Conservation (phyloP, 1,284 basidiomycete genomes). For the Pulchroboletus neoregius region DNA sequence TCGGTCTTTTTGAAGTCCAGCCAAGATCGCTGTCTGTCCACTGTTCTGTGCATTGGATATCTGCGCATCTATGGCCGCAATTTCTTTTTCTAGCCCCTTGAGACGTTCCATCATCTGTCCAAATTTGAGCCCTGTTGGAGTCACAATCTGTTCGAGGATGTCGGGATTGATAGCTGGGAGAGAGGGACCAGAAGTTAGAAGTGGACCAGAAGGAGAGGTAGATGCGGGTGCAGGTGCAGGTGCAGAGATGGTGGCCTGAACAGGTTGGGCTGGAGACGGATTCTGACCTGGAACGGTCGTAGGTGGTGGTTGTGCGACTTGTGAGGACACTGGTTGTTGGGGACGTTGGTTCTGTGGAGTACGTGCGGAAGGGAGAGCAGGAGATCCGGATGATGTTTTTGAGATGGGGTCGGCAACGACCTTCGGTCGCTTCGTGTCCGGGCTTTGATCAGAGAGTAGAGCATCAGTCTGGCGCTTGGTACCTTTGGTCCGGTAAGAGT, state of each 20-base stretch:
- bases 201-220: conserved; percentile 11
- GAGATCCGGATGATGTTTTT: conserved; percentile 25
- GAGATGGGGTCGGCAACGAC: conserved; percentile 20
- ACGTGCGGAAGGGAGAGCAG: conserved; percentile 23
- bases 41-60: conserved; percentile 14
- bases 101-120: conserved; percentile 26
- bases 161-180: conserved; percentile 1
- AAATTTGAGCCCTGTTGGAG: conserved; percentile 14
- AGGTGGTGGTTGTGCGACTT: conserved; percentile 11
- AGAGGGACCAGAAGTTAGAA: conserved; percentile 12
- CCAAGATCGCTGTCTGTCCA: conserved; percentile 18
- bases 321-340: conserved; percentile 15
- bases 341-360: conserved; percentile 18
- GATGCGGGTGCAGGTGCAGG: conserved; percentile 7
- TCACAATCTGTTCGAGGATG: conserved; percentile 19
- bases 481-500: conserved; percentile 24
- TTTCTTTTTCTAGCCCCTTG: conserved; percentile 17
- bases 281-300: conserved; percentile 7
- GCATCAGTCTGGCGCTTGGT: conserved; percentile 28
- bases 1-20: conserved; percentile 14
- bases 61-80: conserved; percentile 9
- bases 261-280: conserved; percentile 14
- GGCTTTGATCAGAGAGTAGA: conserved; percentile 23
- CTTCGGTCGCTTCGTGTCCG: conserved; percentile 32
- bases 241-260: conserved; percentile 6